phyloP scores from a whole-genome alignment of 225 moss, liverwort and hornwort species.

The Rhytidiadelphus loreus region DNA sequence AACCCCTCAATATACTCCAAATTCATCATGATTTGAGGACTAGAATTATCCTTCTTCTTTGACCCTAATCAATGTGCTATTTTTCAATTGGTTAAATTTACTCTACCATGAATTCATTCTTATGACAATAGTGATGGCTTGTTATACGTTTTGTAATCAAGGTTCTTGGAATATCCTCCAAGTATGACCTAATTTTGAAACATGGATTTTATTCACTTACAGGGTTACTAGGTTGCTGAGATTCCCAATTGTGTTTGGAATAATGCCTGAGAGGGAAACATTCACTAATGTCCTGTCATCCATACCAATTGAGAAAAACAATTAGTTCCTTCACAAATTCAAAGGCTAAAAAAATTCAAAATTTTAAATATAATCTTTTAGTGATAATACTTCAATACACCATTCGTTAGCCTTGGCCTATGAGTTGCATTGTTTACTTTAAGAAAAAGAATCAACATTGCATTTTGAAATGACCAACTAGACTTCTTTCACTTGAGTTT shows the following conservation, averaged over 20 bases:
- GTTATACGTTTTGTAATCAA: not conserved
- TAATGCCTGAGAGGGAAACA: not conserved
- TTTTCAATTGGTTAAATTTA: not conserved
- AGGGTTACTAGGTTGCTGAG: constrained; percentile 19
- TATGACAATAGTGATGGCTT: not conserved
- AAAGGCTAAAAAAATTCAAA: not conserved
- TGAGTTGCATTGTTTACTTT: not conserved
- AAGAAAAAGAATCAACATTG: not conserved
- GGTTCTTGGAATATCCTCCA: not conserved
- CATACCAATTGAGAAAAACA: not conserved
- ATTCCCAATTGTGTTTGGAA: constrained; percentile 11
- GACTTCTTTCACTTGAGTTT: not conserved
- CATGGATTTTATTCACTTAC: not conserved
- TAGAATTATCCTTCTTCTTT: too few species aligned
- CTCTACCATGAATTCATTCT: not conserved
- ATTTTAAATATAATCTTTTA: not conserved
- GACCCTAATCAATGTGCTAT: not conserved
- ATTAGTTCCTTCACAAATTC: not conserved
- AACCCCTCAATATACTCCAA: too few species aligned
- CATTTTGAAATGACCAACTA: not conserved
- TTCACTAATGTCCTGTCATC: not conserved
- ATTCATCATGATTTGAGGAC: too few species aligned
- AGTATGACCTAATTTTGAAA: not conserved
- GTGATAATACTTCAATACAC: accelerated
- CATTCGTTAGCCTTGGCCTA: not conserved